Evolutionary conservation across 176 grass and related monocot genomes (phyloP).

Genomic region (Dendrocalamus sinicus): DNA sequence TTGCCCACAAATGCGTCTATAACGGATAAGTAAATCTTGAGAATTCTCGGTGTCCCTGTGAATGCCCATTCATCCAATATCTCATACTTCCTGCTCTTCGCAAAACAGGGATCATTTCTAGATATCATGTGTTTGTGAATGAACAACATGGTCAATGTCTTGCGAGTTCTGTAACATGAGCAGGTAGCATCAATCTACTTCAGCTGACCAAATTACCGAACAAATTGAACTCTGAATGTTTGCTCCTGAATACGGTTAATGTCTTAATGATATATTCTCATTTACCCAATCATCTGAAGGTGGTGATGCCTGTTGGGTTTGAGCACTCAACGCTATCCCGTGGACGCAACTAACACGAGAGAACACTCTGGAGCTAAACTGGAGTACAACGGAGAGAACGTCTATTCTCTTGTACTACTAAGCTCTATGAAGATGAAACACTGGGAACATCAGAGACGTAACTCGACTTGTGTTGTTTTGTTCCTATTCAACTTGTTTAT

Average conservation of each 20-base stretch:
- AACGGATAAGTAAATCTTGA: neutral
- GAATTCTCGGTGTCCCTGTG: neutral
- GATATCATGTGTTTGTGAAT: neutral
- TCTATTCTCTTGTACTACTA: too few species aligned
- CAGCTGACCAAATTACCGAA: neutral
- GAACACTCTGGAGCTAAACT: too few species aligned
- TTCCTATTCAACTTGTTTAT: too few species aligned
- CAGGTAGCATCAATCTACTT: neutral
- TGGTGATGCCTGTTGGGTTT: neutral
- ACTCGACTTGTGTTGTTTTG: too few species aligned
- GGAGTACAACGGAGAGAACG: too few species aligned
- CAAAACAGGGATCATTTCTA: neutral
- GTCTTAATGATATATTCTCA: neutral
- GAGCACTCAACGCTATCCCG: too few species aligned
- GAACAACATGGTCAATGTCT: neutral
- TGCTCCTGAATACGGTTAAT: neutral
- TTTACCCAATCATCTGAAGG: neutral
- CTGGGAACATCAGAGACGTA: too few species aligned
- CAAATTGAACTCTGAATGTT: neutral
- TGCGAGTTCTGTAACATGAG: neutral
- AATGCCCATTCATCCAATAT: neutral
- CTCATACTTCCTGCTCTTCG: neutral
- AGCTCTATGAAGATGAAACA: too few species aligned
- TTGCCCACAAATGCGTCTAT: too few species aligned
- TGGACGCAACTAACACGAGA: too few species aligned